Conservation (phyloP, 1,139 yeast species). For the Geotrichum siamense region DNA sequence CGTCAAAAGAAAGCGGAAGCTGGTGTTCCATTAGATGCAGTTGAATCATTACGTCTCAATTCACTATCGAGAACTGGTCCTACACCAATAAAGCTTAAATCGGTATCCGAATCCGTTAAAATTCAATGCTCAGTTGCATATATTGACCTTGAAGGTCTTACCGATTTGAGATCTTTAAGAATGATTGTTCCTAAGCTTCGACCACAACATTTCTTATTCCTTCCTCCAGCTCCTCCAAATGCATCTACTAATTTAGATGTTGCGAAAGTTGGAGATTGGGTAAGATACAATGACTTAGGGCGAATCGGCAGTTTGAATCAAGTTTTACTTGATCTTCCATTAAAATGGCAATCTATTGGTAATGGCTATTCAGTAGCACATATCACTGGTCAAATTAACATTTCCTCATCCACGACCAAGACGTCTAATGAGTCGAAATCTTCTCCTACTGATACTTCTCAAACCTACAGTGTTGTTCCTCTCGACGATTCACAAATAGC, state of each 20-base stretch:
- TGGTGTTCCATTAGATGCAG: constrained; percentile 25
- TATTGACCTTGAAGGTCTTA: constrained; percentile 78
- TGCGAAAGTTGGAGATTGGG: not conserved
- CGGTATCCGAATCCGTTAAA: not conserved
- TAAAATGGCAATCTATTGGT: constrained; percentile 80
- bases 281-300: not conserved
- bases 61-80: constrained; percentile 36
- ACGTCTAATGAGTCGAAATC: not conserved
- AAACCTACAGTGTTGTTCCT: constrained; percentile 21
- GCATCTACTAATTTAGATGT: not conserved
- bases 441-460: constrained; percentile 10
- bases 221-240: constrained; percentile 17
- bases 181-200: constrained; percentile 73
- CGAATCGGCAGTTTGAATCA: constrained; percentile 1
- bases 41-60: constrained; percentile 48
- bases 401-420: constrained; percentile 16
- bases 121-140: constrained; percentile 67
- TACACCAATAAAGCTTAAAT: not conserved
- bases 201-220: constrained; percentile 63
- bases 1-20: constrained; percentile 7
- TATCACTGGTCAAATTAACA: constrained; percentile 58
- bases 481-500: constrained; percentile 28
- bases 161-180: constrained; percentile 74
- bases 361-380: constrained; percentile 81
- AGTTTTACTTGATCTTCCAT: constrained; percentile 17